Conservation (phyloP, 163 green algal genomes). For the Smithsoniella earleae region DNA sequence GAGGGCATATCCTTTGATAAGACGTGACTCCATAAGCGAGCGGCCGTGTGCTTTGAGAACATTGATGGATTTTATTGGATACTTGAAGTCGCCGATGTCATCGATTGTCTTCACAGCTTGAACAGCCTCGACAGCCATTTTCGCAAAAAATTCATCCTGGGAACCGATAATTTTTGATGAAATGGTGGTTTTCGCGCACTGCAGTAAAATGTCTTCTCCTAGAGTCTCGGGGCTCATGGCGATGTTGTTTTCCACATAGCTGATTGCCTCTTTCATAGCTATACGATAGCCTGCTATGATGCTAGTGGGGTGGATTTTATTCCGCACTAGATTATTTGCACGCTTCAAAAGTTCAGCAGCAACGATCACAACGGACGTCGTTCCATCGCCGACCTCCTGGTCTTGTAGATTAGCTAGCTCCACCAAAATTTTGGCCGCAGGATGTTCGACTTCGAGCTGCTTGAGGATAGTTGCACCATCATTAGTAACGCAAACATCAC, state of each 20-base stretch:
- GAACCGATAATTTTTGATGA: slow-evolving; percentile 82
- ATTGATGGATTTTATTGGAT: slow-evolving; percentile 91
- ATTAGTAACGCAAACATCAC: slow-evolving; percentile 99
- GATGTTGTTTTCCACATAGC: slow-evolving; percentile 85
- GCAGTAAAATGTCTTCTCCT: slow-evolving; percentile 72
- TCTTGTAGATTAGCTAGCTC: slow-evolving; percentile 98
- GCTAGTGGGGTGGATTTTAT: slow-evolving; percentile 95
- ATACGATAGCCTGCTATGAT: slow-evolving; percentile 95
- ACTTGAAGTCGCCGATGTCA: slow-evolving; percentile 51
- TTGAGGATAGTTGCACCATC: slow-evolving; percentile 99
- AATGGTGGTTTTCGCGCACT: slow-evolving; percentile 86
- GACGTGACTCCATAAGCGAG: slow-evolving; percentile 65
- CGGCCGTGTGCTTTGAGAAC: slow-evolving; percentile 97
- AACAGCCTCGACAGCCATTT: slow-evolving; percentile 88
- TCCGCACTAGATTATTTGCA: slow-evolving; percentile 86
- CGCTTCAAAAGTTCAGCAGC: slow-evolving; percentile 92
- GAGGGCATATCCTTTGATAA: slow-evolving; percentile 91
- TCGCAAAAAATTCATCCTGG: slow-evolving; percentile 84
- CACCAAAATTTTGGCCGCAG: slow-evolving; percentile 98
- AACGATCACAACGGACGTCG: slow-evolving; percentile 94
- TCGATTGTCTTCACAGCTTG: slow-evolving; percentile 51
- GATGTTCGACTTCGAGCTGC: slow-evolving; percentile 96
- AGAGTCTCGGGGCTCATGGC: slow-evolving; percentile 67
- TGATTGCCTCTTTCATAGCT: slow-evolving; percentile 90
- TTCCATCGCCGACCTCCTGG: slow-evolving; percentile 94